phyloP scores from a whole-genome alignment of 768 basidiomycete species.

The Paxillus ammoniavirescens region DNA sequence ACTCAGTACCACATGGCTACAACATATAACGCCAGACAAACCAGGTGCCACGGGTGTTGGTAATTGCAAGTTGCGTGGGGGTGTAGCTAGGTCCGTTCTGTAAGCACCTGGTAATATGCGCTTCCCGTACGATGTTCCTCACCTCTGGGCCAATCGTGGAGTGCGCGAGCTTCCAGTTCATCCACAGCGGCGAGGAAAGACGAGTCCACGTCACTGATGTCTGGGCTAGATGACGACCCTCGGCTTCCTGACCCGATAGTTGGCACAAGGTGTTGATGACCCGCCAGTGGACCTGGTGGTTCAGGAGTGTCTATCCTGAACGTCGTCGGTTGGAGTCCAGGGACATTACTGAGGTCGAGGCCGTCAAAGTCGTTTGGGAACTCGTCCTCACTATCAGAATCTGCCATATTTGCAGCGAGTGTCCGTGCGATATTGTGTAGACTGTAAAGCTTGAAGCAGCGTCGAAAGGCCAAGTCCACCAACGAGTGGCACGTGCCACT shows the following conservation, averaged over 20 bases:
- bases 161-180: constrained; percentile 40
- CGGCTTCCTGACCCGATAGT: constrained; percentile 3
- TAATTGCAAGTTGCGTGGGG: neutral
- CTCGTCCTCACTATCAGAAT: constrained; percentile 40
- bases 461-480: too few species aligned
- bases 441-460: too few species aligned
- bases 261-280: neutral
- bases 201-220: constrained; percentile 18
- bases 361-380: constrained; percentile 57
- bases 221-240: neutral
- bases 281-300: neutral
- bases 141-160: constrained; percentile 12
- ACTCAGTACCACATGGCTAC: neutral
- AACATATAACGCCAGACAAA: constrained; percentile 2
- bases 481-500: neutral
- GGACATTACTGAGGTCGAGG: constrained; percentile 42
- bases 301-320: neutral
- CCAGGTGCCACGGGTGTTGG: neutral
- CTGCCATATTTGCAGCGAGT: constrained; percentile 23
- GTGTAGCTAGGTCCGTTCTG: neutral
- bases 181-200: constrained; percentile 40
- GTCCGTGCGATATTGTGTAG: neutral
- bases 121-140: neutral
- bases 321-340: constrained; percentile 27
- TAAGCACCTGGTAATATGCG: neutral